Conservation (phyloP, 257 asterid species). For the Agastache rugosa region DNA sequence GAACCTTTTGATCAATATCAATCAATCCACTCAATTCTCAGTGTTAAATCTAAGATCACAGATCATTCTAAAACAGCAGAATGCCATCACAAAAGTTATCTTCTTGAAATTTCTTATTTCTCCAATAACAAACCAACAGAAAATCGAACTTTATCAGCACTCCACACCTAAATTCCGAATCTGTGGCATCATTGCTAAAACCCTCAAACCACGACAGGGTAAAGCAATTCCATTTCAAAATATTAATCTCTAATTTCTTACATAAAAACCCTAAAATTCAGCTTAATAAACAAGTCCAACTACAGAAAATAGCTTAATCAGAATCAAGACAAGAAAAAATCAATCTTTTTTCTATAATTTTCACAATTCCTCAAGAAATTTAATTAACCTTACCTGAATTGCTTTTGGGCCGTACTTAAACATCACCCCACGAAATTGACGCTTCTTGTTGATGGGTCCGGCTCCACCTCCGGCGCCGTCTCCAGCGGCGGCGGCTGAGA, state of each 20-base stretch:
- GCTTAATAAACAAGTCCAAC: slow-evolving; percentile 29
- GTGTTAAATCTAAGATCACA: slow-evolving; percentile 17
- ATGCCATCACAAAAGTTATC: slow-evolving; percentile 5
- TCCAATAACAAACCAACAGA: neutral
- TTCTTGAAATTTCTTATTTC: neutral
- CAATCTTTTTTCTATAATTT: neutral
- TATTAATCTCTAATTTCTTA: slow-evolving; percentile 36
- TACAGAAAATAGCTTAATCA: slow-evolving; percentile 8
- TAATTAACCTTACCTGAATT: slow-evolving; percentile 60
- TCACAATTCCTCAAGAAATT: slow-evolving; percentile 12
- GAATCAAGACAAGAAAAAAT: neutral
- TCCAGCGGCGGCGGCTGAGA: slow-evolving; percentile 41
- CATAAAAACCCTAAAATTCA: slow-evolving; percentile 23
- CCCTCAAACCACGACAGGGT: slow-evolving; percentile 1
- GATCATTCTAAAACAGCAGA: slow-evolving; percentile 4
- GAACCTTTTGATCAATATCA: slow-evolving; percentile 2
- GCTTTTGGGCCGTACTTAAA: slow-evolving; percentile 83
- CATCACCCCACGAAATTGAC: slow-evolving; percentile 82
- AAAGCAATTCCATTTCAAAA: slow-evolving; percentile 27
- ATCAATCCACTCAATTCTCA: slow-evolving; percentile 10
- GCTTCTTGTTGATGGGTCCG: slow-evolving; percentile 73
- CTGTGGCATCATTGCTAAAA: slow-evolving; percentile 20
- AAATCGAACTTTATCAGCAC: slow-evolving; percentile 1
- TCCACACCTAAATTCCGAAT: slow-evolving; percentile 20
- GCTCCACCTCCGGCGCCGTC: slow-evolving; percentile 48